These are phyloP conservation scores for Vanrija sp. DNA, from an alignment of 1,284 basidiomycete species.

Conservation along the genomic window DNA sequence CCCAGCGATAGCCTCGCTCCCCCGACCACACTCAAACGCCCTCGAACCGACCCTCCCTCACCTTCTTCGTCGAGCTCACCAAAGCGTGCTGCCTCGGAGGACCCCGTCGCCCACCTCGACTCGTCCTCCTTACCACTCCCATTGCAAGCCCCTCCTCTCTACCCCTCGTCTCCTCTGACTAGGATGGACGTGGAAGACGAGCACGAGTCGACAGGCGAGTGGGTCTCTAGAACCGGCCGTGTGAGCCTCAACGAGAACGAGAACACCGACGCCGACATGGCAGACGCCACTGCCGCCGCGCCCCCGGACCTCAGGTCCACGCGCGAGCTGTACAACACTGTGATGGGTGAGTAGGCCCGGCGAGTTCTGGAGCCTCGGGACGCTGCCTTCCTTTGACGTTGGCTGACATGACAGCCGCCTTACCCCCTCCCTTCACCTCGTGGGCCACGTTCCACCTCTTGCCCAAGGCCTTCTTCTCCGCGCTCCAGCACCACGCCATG, in stretches of 20 bases:
- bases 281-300: neutral
- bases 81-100: slow-evolving; percentile 47
- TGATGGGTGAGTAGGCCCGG: slow-evolving; percentile 7
- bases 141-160: neutral
- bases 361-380: too few relatives aligned
- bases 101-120: slow-evolving; percentile 8
- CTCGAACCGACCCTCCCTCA: slow-evolving; percentile 29
- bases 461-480: slow-evolving; percentile 28
- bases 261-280: neutral
- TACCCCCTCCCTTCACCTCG: slow-evolving; percentile 33
- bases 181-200: slow-evolving; percentile 22
- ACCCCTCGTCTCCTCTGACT: slow-evolving; percentile 18
- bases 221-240: slow-evolving; percentile 40
- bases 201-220: slow-evolving; percentile 17
- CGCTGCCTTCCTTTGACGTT: too few relatives aligned
- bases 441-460: slow-evolving; percentile 39
- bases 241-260: slow-evolving; percentile 28
- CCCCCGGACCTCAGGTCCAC: neutral
- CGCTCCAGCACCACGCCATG: slow-evolving; percentile 30
- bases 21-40: slow-evolving; percentile 26
- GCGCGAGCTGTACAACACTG: slow-evolving; percentile 6
- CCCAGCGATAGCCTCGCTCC: slow-evolving; percentile 2
- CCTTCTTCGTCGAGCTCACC: slow-evolving; percentile 35
- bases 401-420: slow-evolving; percentile 16
- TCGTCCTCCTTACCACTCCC: neutral